These are phyloP conservation scores for Starmerella potacharoeniae DNA, from an alignment of 805 yeast species.

Conservation along the genomic window DNA sequence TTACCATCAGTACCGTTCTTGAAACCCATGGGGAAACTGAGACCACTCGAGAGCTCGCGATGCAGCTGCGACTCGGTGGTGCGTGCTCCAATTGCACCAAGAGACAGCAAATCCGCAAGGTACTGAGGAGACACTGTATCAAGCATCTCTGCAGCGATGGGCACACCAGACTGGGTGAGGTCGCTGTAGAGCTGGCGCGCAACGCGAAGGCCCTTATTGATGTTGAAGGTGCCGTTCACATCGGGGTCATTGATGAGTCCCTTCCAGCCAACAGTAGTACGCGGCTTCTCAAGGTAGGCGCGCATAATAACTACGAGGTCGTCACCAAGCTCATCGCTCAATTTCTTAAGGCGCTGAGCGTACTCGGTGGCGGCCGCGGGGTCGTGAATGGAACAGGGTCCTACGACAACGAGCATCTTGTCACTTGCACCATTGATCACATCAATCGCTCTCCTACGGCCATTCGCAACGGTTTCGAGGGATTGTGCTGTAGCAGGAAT, in stretches of 20 bases:
- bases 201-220: slow-evolving; percentile 83
- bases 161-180: slow-evolving; percentile 67
- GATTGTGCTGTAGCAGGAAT: slow-evolving; percentile 47
- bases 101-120: slow-evolving; percentile 76
- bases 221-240: slow-evolving; percentile 80
- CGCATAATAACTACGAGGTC: slow-evolving; percentile 88
- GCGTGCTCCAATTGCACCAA: slow-evolving; percentile 98
- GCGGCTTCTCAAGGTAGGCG: slow-evolving; percentile 95
- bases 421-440: slow-evolving; percentile 70
- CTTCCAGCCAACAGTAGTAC: slow-evolving; percentile 99
- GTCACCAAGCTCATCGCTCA: slow-evolving; percentile 57
- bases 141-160: slow-evolving; percentile 95
- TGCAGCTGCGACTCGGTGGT: slow-evolving; percentile 97
- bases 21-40: slow-evolving; percentile 98
- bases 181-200: slow-evolving; percentile 77
- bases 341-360: slow-evolving; percentile 53
- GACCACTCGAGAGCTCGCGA: slow-evolving; percentile 93
- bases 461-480: slow-evolving; percentile 58
- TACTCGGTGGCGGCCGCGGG: slow-evolving; percentile 81
- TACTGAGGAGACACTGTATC: slow-evolving; percentile 97
- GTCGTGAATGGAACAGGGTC: slow-evolving; percentile 96
- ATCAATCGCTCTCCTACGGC: slow-evolving; percentile 66
- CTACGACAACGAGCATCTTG: slow-evolving; percentile 76
- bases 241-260: slow-evolving; percentile 97
- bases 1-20: slow-evolving; percentile 98